Base-by-base conservation (phyloP, 2,329 filamentous ascomycete genomes). In the Colletotrichum caudatum region DNA sequence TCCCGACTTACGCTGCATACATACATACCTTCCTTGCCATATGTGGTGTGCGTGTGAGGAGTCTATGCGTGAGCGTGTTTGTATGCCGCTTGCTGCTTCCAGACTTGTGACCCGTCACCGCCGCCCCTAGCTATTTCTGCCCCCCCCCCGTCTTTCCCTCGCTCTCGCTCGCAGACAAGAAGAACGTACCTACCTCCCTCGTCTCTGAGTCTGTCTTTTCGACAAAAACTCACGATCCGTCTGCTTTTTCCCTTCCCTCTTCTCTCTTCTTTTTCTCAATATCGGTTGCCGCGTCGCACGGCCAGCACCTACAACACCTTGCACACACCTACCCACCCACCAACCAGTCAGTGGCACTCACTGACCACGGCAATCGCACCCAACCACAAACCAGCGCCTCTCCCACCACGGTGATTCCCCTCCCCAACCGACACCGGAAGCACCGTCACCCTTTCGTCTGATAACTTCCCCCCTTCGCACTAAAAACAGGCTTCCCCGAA, bases 151-250 rank as follows among this genome's bases (percentile, higher is more conserved):
- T 53, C 58, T 51, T 35, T n/a, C 5, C 20, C 41, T 44, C 18
- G 18, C 23, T 39, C 29, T 23, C 16, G 48, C 11, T n/a, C 35
- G n/a, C 5, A 41, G 33, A 29, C 53, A n/a, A 35, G 35, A 57
- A 8, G 33, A 26, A 58, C 37, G 56, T 58, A 41, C 56, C 56
- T 29, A 29, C 29, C 29, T 29, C 29, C 29, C 29, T 58, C 37
- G 18, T 37, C 61, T 33, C 64, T 62, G 41, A 51, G 44, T 62
- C 51, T n/a, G 44, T 62, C 51, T n/a, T 64, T n/a, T 64, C 26
- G 53, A 41, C 59, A 69, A 71, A 69, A 71, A 64, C 58, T 69
- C 69, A 71, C 65, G 58, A 69, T 71, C 64, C 54, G 39, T 39
- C 59, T 37, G 16, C 44, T 23, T 58, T 23, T 11, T 7, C 33